Evolutionary conservation across 1,284 basidiomycete species (phyloP).

Genomic region (Trametes pubescens): DNA sequence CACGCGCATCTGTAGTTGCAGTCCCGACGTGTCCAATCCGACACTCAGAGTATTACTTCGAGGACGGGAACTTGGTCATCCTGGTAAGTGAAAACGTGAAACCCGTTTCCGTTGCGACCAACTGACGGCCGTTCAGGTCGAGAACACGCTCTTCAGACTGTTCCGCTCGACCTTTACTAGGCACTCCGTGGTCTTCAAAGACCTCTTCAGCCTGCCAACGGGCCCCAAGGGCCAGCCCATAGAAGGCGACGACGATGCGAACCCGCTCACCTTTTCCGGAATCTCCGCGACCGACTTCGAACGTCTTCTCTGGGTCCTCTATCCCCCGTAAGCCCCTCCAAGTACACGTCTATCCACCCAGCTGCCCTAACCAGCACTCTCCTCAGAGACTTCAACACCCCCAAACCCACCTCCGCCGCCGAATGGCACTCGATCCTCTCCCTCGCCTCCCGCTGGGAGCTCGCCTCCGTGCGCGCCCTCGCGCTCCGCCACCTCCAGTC

Average conservation of each 20-base stretch:
- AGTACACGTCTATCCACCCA: neutral
- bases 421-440: slow-evolving; percentile 49
- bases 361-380: neutral
- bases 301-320: slow-evolving; percentile 42
- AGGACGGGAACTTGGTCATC: slow-evolving; percentile 43
- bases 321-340: slow-evolving; percentile 35
- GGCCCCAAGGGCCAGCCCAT: slow-evolving; percentile 18
- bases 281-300: slow-evolving; percentile 42
- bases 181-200: slow-evolving; percentile 41
- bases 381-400: slow-evolving; percentile 32
- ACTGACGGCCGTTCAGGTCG: slow-evolving; percentile 37
- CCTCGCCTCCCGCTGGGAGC: slow-evolving; percentile 45
- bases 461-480: slow-evolving; percentile 41
- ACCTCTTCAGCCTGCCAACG: slow-evolving; percentile 36
- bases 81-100: slow-evolving; percentile 29
- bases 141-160: slow-evolving; percentile 42
- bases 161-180: slow-evolving; percentile 40
- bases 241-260: slow-evolving; percentile 35
- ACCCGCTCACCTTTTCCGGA: slow-evolving; percentile 39
- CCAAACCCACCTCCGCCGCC: slow-evolving; percentile 37
- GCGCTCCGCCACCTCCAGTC: slow-evolving; percentile 39
- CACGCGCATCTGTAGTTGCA: neutral
- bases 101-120: too few species aligned
- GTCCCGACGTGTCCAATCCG: slow-evolving; percentile 16
- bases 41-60: slow-evolving; percentile 40